Evolutionary conservation across 352 stramenopile species (phyloP), one percentile per base, ranked within the genome.

Genomic region (Phytopythium chamaehyphon): DNA sequence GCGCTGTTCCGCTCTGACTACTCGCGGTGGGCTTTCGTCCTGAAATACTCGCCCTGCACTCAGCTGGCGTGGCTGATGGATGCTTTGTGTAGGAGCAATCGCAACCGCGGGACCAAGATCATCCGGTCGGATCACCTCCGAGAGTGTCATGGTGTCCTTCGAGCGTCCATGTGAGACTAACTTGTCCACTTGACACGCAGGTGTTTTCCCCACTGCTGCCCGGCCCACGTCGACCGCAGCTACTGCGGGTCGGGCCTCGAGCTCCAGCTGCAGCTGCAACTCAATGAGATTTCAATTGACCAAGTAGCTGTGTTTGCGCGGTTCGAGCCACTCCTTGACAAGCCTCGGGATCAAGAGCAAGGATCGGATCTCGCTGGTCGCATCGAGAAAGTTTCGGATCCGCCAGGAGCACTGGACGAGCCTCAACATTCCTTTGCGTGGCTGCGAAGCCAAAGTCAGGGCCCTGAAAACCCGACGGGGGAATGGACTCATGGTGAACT

Each of bases 191-290:
- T 33, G 3, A 45, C 48, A n/a, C 22, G 10, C 28, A 50, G 45
- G 23, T 64, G 57, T 53, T 85, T 85, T 38, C 73, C 73, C 14
- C 73, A 85, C 50, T 85, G 73, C 47, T 85, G 73, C 47, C 73
- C 73, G 0, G 43, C 66, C 18, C 73, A 85, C 36, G 60, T 85
- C 28, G 62, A 76, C 28, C 58, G 73, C 22, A 85, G 73, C 49
- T 85, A 85, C 51, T 85, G 73, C 54, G 73, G 73, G 23, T 63
- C 73, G 22, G 56, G 62, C 6, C 51, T 85, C 11, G 63, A 83
- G 39, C 58, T 81, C 3, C 38, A 61, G 24, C 55, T 85, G 15
- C 54, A 40, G 31, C 57, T 57, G 28, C 5, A 33, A 9, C 28
- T 33, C 39, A 35, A 33, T 1, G 9, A 16, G 42, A 37, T 56